Evolutionary conservation across 148 eudicot species (phyloP), one percentile per base, ranked within the genome.

Genomic region (Nyssa sinensis): DNA sequence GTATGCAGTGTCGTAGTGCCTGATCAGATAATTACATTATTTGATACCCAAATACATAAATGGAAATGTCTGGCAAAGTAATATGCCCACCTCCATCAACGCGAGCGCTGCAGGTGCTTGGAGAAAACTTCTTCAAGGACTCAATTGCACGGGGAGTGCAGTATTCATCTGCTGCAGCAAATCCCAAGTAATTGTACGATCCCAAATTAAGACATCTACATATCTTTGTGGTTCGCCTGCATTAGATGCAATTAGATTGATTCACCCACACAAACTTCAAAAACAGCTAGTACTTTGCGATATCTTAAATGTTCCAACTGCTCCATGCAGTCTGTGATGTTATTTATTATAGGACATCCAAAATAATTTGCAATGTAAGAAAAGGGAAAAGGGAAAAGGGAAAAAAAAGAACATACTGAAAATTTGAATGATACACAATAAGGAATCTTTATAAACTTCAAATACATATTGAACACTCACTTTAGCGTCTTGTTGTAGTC

Each of bases 181-280:
- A 94, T 19, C 99, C 99, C 39, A 95, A 97, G 84, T 95, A 95
- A 78, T 95, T 95, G 86, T 95, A 95, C 21, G 99, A 95, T 77
- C 99, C 99, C 90, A 95, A 84, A 79, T 95, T 92, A 60, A 95
- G 97, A 80, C 97, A 92, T 71, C 75, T 88, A 80, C 71, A 83
- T 44, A 77, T 70, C 76, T 89, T 89, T 65, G 88, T 78, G 10
- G 96, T 92, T 71, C 97, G 89, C 84, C 99, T 95, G 86, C 85
- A 82, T 19, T 62, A 75, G 64, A 64, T 69, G 17, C 44, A 64
- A 62, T 33, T 23, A 70, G 6, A 51, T 31, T 58, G n/a, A 44
- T 57, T 55, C 32, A 32, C 7, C 39, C 30, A 73, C 23, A 61
- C 5, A 19, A 44, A 12, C 30, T 70, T 33, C 61, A 75, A 51